Evolutionary conservation across 352 stramenopile species (phyloP).

Genomic region (Phytophthora syringae): DNA sequence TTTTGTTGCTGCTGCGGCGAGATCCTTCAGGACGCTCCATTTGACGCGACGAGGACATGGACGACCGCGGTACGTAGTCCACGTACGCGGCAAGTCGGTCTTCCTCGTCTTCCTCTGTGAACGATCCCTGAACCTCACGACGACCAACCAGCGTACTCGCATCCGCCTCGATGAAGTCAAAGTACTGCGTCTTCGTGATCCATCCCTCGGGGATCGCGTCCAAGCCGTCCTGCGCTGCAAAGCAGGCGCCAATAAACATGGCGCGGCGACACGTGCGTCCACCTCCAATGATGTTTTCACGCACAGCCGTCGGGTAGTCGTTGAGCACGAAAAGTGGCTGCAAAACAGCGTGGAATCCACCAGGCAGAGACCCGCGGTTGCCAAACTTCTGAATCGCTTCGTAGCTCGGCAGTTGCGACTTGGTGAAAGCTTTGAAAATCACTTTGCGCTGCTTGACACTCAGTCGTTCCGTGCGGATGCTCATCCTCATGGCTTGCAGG

Average conservation of each 20-base stretch:
- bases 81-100: constrained; percentile 55
- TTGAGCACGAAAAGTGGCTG: constrained; percentile 83
- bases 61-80: constrained; percentile 59
- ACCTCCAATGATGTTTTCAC: constrained; percentile 85
- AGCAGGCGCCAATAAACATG: constrained; percentile 87
- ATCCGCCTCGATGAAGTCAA: constrained; percentile 82
- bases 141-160: constrained; percentile 68
- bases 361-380: constrained; percentile 75
- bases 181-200: constrained; percentile 86
- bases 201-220: constrained; percentile 72
- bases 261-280: constrained; percentile 76
- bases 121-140: constrained; percentile 67
- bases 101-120: constrained; percentile 59
- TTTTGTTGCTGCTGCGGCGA: constrained; percentile 35
- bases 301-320: constrained; percentile 79
- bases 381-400: constrained; percentile 86
- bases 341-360: constrained; percentile 72
- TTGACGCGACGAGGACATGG: constrained; percentile 52
- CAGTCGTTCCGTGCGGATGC: constrained; percentile 78
- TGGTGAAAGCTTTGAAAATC: constrained; percentile 88
- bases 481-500: constrained; percentile 85
- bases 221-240: constrained; percentile 75
- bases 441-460: constrained; percentile 86
- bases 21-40: constrained; percentile 25
- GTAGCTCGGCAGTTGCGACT: constrained; percentile 81